Conservation (phyloP, 208 protist species). For the Crithidia fasciculata region DNA sequence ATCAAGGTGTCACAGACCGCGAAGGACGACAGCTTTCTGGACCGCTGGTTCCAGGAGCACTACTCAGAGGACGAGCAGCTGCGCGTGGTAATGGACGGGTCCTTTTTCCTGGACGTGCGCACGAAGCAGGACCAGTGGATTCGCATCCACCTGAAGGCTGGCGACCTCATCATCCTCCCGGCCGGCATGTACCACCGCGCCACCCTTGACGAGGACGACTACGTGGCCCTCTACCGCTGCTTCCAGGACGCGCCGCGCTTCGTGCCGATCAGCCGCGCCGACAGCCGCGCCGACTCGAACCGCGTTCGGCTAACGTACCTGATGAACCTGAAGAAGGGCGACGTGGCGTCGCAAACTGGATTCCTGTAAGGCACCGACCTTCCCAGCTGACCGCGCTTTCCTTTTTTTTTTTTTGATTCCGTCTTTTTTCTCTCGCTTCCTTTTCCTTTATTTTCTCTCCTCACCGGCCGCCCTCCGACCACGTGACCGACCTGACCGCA, state of each 20-base stretch:
- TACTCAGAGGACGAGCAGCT: slow-evolving; percentile 94
- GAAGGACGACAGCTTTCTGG: slow-evolving; percentile 88
- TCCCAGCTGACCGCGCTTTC: neutral
- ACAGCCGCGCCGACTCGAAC: slow-evolving; percentile 67
- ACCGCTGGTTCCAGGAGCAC: slow-evolving; percentile 94
- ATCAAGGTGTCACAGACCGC: slow-evolving; percentile 84
- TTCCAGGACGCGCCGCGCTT: slow-evolving; percentile 87
- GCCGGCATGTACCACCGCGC: slow-evolving; percentile 86
- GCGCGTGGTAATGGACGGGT: slow-evolving; percentile 89
- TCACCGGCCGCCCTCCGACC: too few species aligned
- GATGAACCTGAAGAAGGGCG: slow-evolving; percentile 89
- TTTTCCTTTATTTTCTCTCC: too few species aligned
- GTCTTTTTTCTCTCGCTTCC: too few species aligned
- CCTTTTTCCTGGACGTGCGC: slow-evolving; percentile 93
- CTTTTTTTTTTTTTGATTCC: too few species aligned
- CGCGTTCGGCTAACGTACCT: slow-evolving; percentile 85
- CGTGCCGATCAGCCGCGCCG: slow-evolving; percentile 76
- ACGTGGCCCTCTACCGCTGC: slow-evolving; percentile 80
- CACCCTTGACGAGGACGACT: slow-evolving; percentile 91
- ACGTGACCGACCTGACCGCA: neutral
- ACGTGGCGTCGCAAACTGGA: slow-evolving; percentile 78
- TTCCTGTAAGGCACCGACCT: slow-evolving; percentile 46
- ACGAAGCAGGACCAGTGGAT: slow-evolving; percentile 94
- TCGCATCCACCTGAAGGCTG: slow-evolving; percentile 72
- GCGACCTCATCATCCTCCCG: slow-evolving; percentile 89